These are phyloP conservation scores for Secale cereale DNA, from an alignment of 176 grass and related monocot species.

Conservation along the genomic window DNA sequence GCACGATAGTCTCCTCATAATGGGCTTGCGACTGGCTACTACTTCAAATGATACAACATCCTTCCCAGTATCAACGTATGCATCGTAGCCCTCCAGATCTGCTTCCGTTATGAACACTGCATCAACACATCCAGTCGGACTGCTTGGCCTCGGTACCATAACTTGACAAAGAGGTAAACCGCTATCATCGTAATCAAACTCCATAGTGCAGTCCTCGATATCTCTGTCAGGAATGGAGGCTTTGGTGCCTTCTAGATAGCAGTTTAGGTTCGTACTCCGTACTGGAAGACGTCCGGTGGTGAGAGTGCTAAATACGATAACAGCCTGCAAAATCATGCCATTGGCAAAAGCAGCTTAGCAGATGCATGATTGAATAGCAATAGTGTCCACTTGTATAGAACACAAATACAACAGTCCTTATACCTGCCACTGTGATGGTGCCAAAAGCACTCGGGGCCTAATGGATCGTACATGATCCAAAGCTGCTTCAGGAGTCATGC, in stretches of 20 bases:
- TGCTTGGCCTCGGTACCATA: slow-evolving; percentile 36
- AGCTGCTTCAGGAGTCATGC: slow-evolving; percentile 80
- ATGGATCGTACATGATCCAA: slow-evolving; percentile 80
- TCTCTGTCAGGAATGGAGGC: slow-evolving; percentile 1
- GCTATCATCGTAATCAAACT: slow-evolving; percentile 45
- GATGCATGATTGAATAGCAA: background rate
- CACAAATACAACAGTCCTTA: background rate
- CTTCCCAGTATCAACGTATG: slow-evolving; percentile 26
- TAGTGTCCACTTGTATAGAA: background rate
- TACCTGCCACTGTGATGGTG: slow-evolving; percentile 87
- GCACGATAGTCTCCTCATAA: slow-evolving; percentile 72
- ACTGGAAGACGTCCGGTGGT: slow-evolving; percentile 33
- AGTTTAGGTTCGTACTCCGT: slow-evolving; percentile 10
- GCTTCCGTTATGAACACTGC: slow-evolving; percentile 70
- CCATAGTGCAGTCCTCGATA: slow-evolving; percentile 24
- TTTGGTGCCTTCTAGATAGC: slow-evolving; percentile 24
- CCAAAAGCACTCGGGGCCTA: slow-evolving; percentile 85
- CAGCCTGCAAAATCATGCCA: slow-evolving; percentile 54
- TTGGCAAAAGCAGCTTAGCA: background rate
- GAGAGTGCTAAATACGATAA: slow-evolving; percentile 55
- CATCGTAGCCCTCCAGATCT: slow-evolving; percentile 83
- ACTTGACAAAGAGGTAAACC: slow-evolving; percentile 47
- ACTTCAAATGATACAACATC: slow-evolving; percentile 22
- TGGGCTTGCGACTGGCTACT: slow-evolving; percentile 37
- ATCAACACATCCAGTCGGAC: slow-evolving; percentile 34